A percentile compares a stretch with the other conserved stretches of the same genome.
phyloP scores from a whole-genome alignment of 495 filamentous ascomycete species.

The Neurospora sublineolata region DNA sequence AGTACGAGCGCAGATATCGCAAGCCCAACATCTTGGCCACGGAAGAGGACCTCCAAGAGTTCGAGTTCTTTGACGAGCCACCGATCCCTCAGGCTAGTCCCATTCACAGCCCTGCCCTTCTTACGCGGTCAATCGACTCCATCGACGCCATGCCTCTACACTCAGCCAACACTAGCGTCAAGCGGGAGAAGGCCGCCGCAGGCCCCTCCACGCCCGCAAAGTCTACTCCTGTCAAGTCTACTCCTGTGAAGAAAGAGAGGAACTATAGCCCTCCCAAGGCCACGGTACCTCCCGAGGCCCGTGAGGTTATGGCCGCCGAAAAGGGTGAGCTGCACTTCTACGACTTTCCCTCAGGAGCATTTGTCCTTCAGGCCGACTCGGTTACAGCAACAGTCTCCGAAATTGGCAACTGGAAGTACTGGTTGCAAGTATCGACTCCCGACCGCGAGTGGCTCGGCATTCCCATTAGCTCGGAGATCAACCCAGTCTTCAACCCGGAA shows the following conservation, averaged over 20 bases:
- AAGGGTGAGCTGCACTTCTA: constrained; percentile 83
- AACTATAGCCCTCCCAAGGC: constrained; percentile 33
- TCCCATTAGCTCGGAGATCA: constrained; percentile 75
- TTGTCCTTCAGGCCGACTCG: constrained; percentile 65
- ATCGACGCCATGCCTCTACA: constrained; percentile 35
- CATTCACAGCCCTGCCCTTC: constrained; percentile 46
- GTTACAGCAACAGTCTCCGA: constrained; percentile 75
- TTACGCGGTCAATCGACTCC: constrained; percentile 36
- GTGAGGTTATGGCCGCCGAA: constrained; percentile 65
- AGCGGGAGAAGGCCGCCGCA: constrained; percentile 19
- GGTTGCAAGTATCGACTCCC: constrained; percentile 72
- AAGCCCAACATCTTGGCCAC: constrained; percentile 68
- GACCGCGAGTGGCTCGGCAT: constrained; percentile 85
- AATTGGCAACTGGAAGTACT: constrained; percentile 87
- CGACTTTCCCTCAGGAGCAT: constrained; percentile 73
- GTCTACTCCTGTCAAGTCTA: constrained; percentile 9
- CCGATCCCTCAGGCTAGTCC: constrained; percentile 78
- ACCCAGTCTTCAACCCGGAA: constrained; percentile 98
- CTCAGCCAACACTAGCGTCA: constrained; percentile 21
- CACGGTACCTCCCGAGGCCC: constrained; percentile 51
- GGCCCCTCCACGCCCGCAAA: constrained; percentile 9
- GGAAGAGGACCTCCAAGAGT: constrained; percentile 66
- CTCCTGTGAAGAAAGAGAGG: constrained; percentile 17
- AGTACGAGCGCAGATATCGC: constrained; percentile 91
- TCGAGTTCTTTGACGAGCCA: constrained; percentile 67